phyloP scores from a whole-genome alignment of 805 yeast species.

The Yarrowia bubula region DNA sequence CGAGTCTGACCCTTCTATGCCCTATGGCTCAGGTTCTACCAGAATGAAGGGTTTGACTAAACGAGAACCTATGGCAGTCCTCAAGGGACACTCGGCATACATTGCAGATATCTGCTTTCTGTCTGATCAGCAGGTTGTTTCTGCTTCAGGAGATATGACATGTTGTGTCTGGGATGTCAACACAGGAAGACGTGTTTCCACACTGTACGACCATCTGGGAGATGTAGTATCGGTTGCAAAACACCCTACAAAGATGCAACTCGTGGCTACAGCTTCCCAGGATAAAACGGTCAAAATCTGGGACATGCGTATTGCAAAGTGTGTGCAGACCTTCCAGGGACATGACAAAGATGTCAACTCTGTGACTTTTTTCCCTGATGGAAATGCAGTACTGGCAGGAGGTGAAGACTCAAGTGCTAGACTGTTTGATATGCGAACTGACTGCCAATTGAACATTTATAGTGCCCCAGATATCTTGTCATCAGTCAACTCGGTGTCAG shows the following conservation, averaged over 20 bases:
- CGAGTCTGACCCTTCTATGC: background rate
- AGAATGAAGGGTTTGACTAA: constrained; percentile 27
- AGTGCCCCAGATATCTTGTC: constrained; percentile 48
- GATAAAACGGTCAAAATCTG: constrained; percentile 72
- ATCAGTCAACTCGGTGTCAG: constrained; percentile 48
- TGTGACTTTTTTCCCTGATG: constrained; percentile 64
- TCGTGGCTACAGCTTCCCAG: constrained; percentile 68
- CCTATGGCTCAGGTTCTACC: background rate
- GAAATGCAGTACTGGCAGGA: constrained; percentile 68
- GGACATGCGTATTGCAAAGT: constrained; percentile 61
- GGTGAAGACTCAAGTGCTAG: constrained; percentile 74
- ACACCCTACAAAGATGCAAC: constrained; percentile 56
- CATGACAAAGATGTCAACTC: constrained; percentile 65
- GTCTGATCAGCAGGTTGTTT: constrained; percentile 54
- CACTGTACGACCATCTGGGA: constrained; percentile 45
- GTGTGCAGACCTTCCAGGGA: constrained; percentile 45
- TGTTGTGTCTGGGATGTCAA: constrained; percentile 76
- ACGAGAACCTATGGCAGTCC: constrained; percentile 48
- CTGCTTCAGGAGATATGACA: constrained; percentile 82
- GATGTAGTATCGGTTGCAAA: constrained; percentile 56
- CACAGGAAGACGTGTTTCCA: constrained; percentile 47
- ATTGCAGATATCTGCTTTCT: constrained; percentile 71
- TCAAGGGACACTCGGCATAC: constrained; percentile 82
- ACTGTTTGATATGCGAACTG: constrained; percentile 73
- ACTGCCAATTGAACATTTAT: constrained; percentile 61